These are phyloP conservation scores for Dendryphion nanum DNA, from an alignment of 2,329 filamentous ascomycete genomes.

Conservation along the genomic window DNA sequence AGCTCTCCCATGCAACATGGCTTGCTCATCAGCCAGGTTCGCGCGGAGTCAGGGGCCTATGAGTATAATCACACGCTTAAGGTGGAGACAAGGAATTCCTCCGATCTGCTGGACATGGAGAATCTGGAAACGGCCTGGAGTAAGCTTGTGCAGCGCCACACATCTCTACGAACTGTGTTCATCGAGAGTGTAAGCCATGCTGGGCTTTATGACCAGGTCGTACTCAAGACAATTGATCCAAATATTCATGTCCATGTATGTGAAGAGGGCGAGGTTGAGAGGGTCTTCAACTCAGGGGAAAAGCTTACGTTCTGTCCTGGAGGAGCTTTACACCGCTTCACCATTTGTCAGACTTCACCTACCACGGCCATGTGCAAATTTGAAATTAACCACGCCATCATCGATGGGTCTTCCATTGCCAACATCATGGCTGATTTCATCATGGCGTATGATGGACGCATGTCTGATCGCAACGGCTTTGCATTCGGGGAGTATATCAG, in stretches of 20 bases:
- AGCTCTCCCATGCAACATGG: constrained; percentile 75
- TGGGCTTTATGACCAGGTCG: constrained; percentile 10
- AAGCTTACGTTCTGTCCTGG: constrained; percentile 5
- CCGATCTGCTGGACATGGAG: constrained; percentile 7
- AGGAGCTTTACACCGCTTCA: constrained; percentile 30
- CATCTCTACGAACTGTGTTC: constrained; percentile 16
- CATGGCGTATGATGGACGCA: constrained; percentile 12
- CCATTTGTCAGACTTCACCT: constrained; percentile 37
- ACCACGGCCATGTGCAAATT: constrained; percentile 42
- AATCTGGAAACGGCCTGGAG: constrained; percentile 9
- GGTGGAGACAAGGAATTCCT: constrained; percentile 5
- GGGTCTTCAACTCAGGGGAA: constrained; percentile 4
- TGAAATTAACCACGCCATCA: constrained; percentile 51
- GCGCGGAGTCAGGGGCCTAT: constrained; percentile 7
- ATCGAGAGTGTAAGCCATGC: constrained; percentile 11
- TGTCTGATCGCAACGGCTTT: constrained; percentile 9
- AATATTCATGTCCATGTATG: constrained; percentile 6
- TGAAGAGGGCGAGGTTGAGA: constrained; percentile 5
- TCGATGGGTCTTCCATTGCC: constrained; percentile 49
- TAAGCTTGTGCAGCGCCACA: constrained; percentile 16
- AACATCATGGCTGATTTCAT: constrained; percentile 14
- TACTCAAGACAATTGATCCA: constrained; percentile 5
- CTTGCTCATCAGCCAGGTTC: constrained; percentile 53
- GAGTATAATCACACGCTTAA: constrained; percentile 9
- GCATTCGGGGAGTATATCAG: constrained; percentile 15